Evolutionary conservation across 2,329 filamentous ascomycete genomes (phyloP).

Genomic region (Cylindrodendrum hubeiense): DNA sequence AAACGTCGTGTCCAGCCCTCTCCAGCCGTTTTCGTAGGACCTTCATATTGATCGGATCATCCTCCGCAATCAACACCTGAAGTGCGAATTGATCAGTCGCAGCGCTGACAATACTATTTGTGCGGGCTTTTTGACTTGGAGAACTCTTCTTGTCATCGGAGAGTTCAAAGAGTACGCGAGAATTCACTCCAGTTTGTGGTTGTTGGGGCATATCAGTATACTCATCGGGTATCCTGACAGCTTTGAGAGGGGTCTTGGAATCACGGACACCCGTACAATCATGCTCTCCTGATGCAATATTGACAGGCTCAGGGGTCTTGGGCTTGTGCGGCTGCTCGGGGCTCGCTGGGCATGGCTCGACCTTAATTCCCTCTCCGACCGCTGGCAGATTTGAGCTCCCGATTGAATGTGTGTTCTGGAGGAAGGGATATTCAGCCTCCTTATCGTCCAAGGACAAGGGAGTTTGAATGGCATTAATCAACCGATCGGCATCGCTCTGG

Average conservation of each 20-base stretch:
- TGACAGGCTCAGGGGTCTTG: slow-evolving; percentile 27
- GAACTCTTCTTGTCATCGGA: slow-evolving; percentile 28
- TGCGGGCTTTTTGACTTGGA: slow-evolving; percentile 16
- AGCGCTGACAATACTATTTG: slow-evolving; percentile 42
- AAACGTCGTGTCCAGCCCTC: slow-evolving; percentile 78
- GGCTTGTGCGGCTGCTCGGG: slow-evolving; percentile 12
- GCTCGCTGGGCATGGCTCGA: slow-evolving; percentile 29
- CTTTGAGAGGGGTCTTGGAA: slow-evolving; percentile 58
- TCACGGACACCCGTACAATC: slow-evolving; percentile 57
- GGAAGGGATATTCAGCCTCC: slow-evolving; percentile 50
- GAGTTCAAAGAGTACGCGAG: slow-evolving; percentile 56
- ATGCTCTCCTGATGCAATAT: slow-evolving; percentile 41
- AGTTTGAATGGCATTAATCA: slow-evolving; percentile 79
- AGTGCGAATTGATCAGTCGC: slow-evolving; percentile 51
- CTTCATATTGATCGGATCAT: slow-evolving; percentile 88
- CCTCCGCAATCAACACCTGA: slow-evolving; percentile 83
- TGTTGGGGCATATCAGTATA: slow-evolving; percentile 50
- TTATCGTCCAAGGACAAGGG: slow-evolving; percentile 59
- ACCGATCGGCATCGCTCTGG: slow-evolving; percentile 73
- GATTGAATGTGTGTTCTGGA: slow-evolving; percentile 26
- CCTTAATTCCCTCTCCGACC: slow-evolving; percentile 16
- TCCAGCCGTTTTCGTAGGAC: slow-evolving; percentile 85
- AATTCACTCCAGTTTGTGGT: slow-evolving; percentile 48
- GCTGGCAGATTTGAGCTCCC: slow-evolving; percentile 24
- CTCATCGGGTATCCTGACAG: slow-evolving; percentile 64